Evolutionary conservation across 306 rosid species (phyloP), one percentile per base, ranked within the genome.

Genomic region (Acacia crassicarpa): DNA sequence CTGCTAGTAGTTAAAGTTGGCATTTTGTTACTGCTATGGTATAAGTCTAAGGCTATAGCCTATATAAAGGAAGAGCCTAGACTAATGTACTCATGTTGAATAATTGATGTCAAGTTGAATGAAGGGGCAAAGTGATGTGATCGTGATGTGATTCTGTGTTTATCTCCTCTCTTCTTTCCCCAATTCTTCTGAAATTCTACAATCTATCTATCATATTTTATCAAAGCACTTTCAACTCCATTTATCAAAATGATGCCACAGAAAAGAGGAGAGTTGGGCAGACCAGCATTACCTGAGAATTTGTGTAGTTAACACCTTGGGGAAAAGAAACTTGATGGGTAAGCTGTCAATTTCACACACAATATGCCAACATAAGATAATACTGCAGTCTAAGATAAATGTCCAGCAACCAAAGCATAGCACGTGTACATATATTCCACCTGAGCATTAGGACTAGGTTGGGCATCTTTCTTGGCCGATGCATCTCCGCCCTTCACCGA

Each of bases 401-500:
- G 58, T 58, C 63, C 83, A 62, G 38, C 48, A 69, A 67, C 25
- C 15, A 48, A 51, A 16, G 4, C 33, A 65, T 16, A 65, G 4
- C 23, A 25, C 68, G 38, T 43, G 27, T 38, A 75, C n/a, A 59
- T 75, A 41, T 58, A 63, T 33, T 73, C 70, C 75, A 94, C 97
- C 98, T 92, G 98, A 71, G 91, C 72, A 88, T 80, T 84, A 32
- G 89, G 67, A 76, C 82, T 87, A 23, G 86, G 80, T 72, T 91
- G 94, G 83, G 46, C 88, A 70, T 94, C 97, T 67, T 87, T 90
- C 85, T 86, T 92, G 53, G 86, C 67, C 80, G 94, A 90, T 8
- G 89, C 63, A 16, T 94, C 98, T 75, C 98, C 98, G 75, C 91
- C 90, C 84, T 92, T 94, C 22, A 88, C 90, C 20, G 91, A 85